Evolutionary conservation across 1,139 yeast species (phyloP), one percentile per base, ranked within the genome.

Genomic region (Magnusiomyces sp.): DNA sequence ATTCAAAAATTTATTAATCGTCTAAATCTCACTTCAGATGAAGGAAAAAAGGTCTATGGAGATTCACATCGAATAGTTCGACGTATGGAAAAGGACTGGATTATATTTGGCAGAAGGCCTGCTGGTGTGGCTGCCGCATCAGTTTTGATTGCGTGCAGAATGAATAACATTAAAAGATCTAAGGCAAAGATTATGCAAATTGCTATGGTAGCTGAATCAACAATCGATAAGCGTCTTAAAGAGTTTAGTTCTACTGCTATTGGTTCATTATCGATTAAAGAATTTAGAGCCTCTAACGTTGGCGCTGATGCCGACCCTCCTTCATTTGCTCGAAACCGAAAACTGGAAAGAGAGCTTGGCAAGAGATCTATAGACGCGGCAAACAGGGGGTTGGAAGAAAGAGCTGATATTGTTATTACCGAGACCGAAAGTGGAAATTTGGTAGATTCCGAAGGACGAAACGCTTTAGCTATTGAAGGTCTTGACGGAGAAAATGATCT

Each of bases 41-140:
- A 48, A 20, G 68, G 64, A 41, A 59, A 66, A 16, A 76, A 81
- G 40, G 95, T 92, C 14, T 83, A 86, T 33, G 77, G 76, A 50
- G 98, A 94, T 65, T 97, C 98, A 0, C 82, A 82, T 7, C 79
- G 83, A 58, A 70, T 92, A 37, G 95, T 95, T 1, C 88, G 81
- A 61, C 74, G 96, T 59, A 92, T 92, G 99, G 76, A 90, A 20
- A 78, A 81, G 47, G 98, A 92, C 64, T 92, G 97, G 97, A 85
- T 92, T 56, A 86, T 83, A 62, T 95, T 88, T 65, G 99, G 99
- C 34, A 77, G 99, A 63, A 76, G 98, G 55, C 98, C 98, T 0
- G 97, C 98, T 0, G 98, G 99, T 61, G 79, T 92, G 48, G 98
- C 98, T 0, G 99, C 98, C 31, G 98, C 98, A 0, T 89, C 97